A percentile compares a stretch with the other conserved stretches of the same genome.
phyloP scores from a whole-genome alignment of 2,329 filamentous ascomycete species.

The Alternaria viburni region DNA sequence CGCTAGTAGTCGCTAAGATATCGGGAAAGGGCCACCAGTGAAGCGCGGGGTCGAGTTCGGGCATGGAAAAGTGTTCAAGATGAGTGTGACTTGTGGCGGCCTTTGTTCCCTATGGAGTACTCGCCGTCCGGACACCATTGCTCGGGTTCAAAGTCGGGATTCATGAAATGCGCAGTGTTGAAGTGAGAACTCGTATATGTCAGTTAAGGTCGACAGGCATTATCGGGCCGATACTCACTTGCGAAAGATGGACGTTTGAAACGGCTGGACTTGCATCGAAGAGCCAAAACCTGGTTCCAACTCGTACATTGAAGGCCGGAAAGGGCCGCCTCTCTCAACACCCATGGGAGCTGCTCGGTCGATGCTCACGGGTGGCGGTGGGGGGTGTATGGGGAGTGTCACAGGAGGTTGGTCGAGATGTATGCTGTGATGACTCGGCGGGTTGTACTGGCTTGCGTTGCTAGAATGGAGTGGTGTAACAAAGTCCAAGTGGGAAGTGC shows the following conservation, averaged over 20 bases:
- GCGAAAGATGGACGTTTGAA: slow-evolving; percentile 58
- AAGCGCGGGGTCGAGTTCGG: slow-evolving; percentile 25
- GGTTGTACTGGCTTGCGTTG: slow-evolving; percentile 35
- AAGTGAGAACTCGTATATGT: slow-evolving; percentile 53
- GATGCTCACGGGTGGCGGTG: slow-evolving; percentile 36
- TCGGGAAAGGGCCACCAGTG: slow-evolving; percentile 36
- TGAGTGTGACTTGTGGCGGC: slow-evolving; percentile 47
- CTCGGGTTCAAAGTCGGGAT: slow-evolving; percentile 60
- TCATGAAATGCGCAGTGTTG: slow-evolving; percentile 60
- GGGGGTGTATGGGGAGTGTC: slow-evolving; percentile 41
- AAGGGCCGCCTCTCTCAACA: slow-evolving; percentile 49
- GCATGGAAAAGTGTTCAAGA: slow-evolving; percentile 30
- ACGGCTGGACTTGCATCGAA: slow-evolving; percentile 48
- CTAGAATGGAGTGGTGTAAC: slow-evolving; percentile 36
- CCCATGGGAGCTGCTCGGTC: slow-evolving; percentile 37
- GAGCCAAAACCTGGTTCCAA: slow-evolving; percentile 51
- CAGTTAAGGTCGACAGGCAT: slow-evolving; percentile 10
- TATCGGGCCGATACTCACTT: slow-evolving; percentile 46
- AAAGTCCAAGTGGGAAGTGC: slow-evolving; percentile 42
- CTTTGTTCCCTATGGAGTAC: slow-evolving; percentile 49
- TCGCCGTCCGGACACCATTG: slow-evolving; percentile 59
- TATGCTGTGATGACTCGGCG: slow-evolving; percentile 35
- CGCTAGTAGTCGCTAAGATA: slow-evolving; percentile 47
- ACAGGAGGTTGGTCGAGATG: slow-evolving; percentile 43
- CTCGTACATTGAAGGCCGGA: slow-evolving; percentile 56